Conservation (phyloP, 2,329 filamentous ascomycete genomes). For the Claviceps purpurea region DNA sequence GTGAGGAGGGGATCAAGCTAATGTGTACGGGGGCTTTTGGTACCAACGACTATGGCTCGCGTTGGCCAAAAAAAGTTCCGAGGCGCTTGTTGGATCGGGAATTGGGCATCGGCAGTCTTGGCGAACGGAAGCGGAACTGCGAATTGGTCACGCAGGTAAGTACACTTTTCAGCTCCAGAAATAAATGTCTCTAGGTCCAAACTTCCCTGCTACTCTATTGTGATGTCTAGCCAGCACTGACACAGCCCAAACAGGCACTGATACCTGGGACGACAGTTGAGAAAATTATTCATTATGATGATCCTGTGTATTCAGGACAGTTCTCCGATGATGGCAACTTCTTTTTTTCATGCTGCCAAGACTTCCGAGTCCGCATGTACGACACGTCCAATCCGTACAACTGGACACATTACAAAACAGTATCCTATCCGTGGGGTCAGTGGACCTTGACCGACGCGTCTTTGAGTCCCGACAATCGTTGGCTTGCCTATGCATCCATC, state of each 20-base stretch:
- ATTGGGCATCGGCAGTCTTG: conserved; percentile 53
- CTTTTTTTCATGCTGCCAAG: conserved; percentile 84
- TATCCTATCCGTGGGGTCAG: conserved; percentile 69
- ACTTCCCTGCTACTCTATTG: not conserved
- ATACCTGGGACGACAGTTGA: conserved; percentile 69
- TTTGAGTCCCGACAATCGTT: conserved; percentile 80
- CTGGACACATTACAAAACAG: conserved; percentile 93
- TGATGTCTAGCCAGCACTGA: not conserved
- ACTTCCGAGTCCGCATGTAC: conserved; percentile 93
- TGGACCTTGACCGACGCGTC: conserved; percentile 96
- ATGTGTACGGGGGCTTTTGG: conserved; percentile 81
- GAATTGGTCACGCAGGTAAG: conserved; percentile 54
- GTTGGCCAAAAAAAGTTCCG: conserved; percentile 46
- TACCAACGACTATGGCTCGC: conserved; percentile 41
- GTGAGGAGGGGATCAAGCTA: conserved; percentile 57
- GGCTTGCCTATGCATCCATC: conserved; percentile 85
- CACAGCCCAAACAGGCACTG: conserved; percentile 39
- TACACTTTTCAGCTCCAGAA: not conserved
- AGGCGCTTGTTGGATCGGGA: conserved; percentile 69
- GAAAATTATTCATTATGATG: conserved; percentile 75
- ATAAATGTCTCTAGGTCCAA: no score
- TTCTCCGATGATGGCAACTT: conserved; percentile 97
- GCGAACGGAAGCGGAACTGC: conserved; percentile 46
- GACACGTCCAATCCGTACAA: conserved; percentile 91
- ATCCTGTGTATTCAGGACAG: conserved; percentile 84